Conservation (phyloP, 208 protist genomes). For the Acanthamoeba royreba region DNA sequence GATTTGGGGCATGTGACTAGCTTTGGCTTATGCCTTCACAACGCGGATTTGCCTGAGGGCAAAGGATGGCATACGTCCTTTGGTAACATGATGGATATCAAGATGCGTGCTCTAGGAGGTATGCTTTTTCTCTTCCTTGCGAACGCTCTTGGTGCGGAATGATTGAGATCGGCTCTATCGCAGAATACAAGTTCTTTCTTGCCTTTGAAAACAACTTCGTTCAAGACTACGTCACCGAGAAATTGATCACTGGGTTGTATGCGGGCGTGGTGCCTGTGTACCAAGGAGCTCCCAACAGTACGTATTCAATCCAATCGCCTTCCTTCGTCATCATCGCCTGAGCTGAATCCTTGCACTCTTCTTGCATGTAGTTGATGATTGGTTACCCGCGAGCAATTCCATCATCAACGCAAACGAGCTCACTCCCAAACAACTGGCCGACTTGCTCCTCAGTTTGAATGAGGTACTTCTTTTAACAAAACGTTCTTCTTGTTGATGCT, state of each 20-base stretch:
- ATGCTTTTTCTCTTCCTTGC: neutral
- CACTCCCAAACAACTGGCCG: conserved; percentile 49
- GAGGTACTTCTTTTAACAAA: neutral
- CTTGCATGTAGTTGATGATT: conserved; percentile 61
- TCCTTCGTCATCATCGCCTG: no score
- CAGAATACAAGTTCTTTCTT: conserved; percentile 61
- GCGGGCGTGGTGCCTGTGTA: conserved; percentile 58
- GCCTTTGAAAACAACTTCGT: conserved; percentile 57
- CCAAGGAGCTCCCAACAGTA: conserved; percentile 65
- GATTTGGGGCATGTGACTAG: neutral
- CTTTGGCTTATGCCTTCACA: conserved; percentile 30
- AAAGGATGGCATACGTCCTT: neutral
- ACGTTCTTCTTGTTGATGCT: neutral
- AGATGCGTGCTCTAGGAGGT: neutral
- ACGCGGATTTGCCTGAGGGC: neutral
- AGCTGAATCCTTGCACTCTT: no score
- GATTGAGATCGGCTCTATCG: no score
- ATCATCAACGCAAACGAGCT: conserved; percentile 71
- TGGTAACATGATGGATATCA: conserved; percentile 24
- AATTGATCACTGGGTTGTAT: conserved; percentile 37
- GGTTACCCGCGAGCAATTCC: conserved; percentile 47
- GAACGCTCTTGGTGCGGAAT: no score
- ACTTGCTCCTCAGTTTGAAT: conserved; percentile 54
- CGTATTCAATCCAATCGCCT: neutral
- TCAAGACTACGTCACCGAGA: conserved; percentile 60